Evolutionary conservation across 768 basidiomycete genomes (phyloP).

Genomic region (Tulasnella sp.): DNA sequence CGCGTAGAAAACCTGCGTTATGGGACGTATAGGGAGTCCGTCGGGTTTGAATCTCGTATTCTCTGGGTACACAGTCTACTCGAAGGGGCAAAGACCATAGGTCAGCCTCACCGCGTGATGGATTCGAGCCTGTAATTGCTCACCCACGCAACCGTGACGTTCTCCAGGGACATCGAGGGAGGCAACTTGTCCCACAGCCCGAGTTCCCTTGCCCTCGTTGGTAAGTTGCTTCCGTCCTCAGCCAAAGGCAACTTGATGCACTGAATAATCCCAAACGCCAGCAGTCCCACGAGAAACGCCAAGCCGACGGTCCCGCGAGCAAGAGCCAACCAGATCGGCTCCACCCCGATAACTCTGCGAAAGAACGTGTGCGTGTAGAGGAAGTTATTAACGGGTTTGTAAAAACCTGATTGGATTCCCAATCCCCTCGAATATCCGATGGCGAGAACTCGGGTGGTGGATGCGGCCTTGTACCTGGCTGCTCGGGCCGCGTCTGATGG

Average conservation of each 20-base stretch:
- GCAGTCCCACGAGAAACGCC: constrained; percentile 6
- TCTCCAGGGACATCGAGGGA: constrained; percentile 18
- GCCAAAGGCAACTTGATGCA: constrained; percentile 13
- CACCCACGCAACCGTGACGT: constrained; percentile 16
- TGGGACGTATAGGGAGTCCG: background rate
- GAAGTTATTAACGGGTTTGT: constrained; percentile 16
- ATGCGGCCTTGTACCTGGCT: background rate
- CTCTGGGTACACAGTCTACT: constrained; percentile 11
- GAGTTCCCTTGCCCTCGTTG: background rate
- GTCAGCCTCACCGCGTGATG: too few relatives aligned
- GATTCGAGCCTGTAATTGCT: too few relatives aligned
- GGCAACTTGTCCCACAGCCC: constrained; percentile 4
- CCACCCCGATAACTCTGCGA: constrained; percentile 8
- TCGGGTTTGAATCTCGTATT: background rate
- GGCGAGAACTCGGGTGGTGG: background rate
- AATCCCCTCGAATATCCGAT: constrained; percentile 11
- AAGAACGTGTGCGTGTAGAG: constrained; percentile 19
- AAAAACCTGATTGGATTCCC: constrained; percentile 8
- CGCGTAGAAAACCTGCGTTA: constrained; percentile 1
- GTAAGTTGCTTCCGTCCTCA: constrained; percentile 15
- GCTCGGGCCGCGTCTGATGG: background rate
- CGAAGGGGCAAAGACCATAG: too few relatives aligned
- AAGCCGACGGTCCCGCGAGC: constrained; percentile 7
- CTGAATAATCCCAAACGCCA: constrained; percentile 14
- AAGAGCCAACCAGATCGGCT: constrained; percentile 21